Base-by-base conservation (phyloP, 495 filamentous ascomycete species). In the Letharia lupina region DNA sequence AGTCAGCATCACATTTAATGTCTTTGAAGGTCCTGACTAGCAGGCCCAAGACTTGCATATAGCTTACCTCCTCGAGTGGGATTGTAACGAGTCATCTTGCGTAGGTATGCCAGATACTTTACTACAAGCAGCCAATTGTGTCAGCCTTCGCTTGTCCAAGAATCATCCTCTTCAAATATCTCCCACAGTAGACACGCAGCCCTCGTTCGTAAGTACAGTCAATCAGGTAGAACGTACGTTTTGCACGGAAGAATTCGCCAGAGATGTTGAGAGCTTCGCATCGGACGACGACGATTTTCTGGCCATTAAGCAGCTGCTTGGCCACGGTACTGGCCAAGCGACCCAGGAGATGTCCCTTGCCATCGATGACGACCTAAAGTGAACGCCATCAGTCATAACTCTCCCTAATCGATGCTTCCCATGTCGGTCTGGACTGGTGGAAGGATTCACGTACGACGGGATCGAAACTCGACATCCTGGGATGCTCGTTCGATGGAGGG, bases 1-100 rank as follows among this genome's bases (percentile, higher is more conserved):
- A 48, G 74, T 86, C 75, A 85, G 79, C 63, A 61, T 44, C 41
- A 59, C 13, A 0, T 0, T 48, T 12, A 41, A 7, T 13, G n/a
- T 45, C 64, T n/a, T 63, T 54, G 63, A 47, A 37, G 7, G 11
- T 52, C n/a, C 39, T 23, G 16, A n/a, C 1, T 54, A 52, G 45
- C 20, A 58, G 48, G 28, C 50, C 67, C 62, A 64, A 28, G 62
- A 72, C 61, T 70, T 40, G 45, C 57, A 50, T 50, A 59, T 33
- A 8, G 33, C 88, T 84, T 82, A 92, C 89, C 92, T 84, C 92
- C 94, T 77, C 92, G 93, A 73, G 90, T 96, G 74, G 94, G 91
- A 86, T 98, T 98, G 89, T 89, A 98, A 79, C 94, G 91, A 78
- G 95, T 98, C 81, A 93, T 92, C 88, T 98, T 98, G 86, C 93